Base-by-base conservation (phyloP, 169 alveolate genomes). In the Eimeria praecox region DNA sequence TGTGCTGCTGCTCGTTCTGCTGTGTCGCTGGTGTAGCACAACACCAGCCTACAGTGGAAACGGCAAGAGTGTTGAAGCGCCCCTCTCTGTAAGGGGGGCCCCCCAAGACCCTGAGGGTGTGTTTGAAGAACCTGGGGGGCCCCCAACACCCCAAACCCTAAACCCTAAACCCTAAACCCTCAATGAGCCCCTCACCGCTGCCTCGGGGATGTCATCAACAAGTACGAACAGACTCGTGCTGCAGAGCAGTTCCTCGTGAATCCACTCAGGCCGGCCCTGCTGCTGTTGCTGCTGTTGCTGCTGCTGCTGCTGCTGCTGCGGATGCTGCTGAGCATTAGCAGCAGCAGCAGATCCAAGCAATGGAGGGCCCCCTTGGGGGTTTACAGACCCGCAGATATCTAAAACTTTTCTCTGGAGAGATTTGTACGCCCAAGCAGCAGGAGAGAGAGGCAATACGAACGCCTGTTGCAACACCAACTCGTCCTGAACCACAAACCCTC, bases 241-340 rank as follows among this genome's bases (percentile, higher is more conserved):
- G 56, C 88, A 77, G 38, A 77, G 38, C 88, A 33, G 14, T 77
- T 62, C 88, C 30, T 77, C 59, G 14, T 42, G 49, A 14, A 42
- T 12, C 90, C 69, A 80, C 90, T 46, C 90, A 16, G 69, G 90
- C 46, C 22, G 12, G 59, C 24, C 44, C 38, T 16, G 71, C 90
- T 80, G 90, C 71, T 80, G 90, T 27, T 46, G 90, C 40, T 44
- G 90, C 40, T 44, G 44, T 44, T 80, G 90, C 87, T 77, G 87
- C 87, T 38, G 87, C 62, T 77, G 87, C 33, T 35, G 87, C 9
- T 6, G 59, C 33, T 42, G 87, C 87, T 77, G 83, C 54, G 5
- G 56, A 5, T 49, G 66, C 66, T 56, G 66, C 18, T 35, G 59
- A 27, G 90, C 87, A 4, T 54, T 59, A 5, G 87, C 87, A 75